Evolutionary conservation across 2,329 filamentous ascomycete genomes (phyloP).

Genomic region (Byssoonygena ceratinophila): DNA sequence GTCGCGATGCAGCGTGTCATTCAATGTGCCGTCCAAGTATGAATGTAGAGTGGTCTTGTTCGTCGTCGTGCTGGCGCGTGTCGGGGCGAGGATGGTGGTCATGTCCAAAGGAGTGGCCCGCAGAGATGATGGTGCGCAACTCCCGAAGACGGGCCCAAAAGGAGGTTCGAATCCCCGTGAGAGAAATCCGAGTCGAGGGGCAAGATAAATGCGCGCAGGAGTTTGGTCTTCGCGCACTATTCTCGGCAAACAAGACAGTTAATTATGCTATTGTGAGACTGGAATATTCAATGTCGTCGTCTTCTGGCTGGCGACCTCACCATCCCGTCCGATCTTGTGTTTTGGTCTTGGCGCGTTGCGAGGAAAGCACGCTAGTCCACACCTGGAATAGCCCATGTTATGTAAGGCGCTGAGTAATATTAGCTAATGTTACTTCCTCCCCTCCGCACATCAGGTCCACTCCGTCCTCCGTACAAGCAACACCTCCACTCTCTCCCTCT

Average conservation of each 20-base stretch:
- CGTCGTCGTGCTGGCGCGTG: constrained; percentile 13
- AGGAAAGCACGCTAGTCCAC: constrained; percentile 2
- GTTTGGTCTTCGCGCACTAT: background rate
- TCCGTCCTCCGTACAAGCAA: too few species aligned
- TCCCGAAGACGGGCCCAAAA: background rate
- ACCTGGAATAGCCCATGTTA: background rate
- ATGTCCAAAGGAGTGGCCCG: constrained; percentile 12
- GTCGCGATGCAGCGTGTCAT: background rate
- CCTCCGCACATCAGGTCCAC: too few species aligned
- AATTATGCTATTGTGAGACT: too few species aligned
- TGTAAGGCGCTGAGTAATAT: background rate
- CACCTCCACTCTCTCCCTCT: too few species aligned
- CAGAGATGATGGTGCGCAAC: background rate
- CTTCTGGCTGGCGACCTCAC: background rate
- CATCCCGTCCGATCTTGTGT: constrained; percentile 8
- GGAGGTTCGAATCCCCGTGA: background rate
- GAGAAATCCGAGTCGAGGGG: background rate
- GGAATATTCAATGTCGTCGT: too few species aligned
- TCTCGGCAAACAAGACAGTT: background rate
- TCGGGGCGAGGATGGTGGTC: constrained; percentile 14
- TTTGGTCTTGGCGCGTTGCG: constrained; percentile 11
- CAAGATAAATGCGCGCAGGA: background rate
- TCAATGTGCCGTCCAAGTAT: constrained; percentile 8
- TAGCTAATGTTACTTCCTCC: background rate
- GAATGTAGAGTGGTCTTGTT: constrained; percentile 7